Evolutionary conservation across 495 filamentous ascomycete genomes (phyloP).

Genomic region (Melanomma pulvis-pyrius): DNA sequence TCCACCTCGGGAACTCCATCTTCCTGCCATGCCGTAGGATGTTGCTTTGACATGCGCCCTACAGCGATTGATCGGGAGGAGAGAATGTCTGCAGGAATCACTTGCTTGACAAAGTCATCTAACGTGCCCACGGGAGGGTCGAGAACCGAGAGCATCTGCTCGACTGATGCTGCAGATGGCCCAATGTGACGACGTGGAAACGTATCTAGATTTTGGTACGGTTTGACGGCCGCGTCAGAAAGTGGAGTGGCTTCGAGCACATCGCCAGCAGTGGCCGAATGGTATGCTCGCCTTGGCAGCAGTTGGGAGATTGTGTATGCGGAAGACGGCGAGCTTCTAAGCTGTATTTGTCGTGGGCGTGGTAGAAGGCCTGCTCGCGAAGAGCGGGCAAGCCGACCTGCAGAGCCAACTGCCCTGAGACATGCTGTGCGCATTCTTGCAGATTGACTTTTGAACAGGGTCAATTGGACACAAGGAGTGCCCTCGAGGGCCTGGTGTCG

Average conservation of each 20-base stretch:
- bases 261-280: constrained; percentile 20
- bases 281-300: constrained; percentile 19
- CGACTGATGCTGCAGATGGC: constrained; percentile 69
- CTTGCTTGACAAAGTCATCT: constrained; percentile 87
- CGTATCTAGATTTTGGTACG: constrained; percentile 56
- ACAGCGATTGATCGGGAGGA: constrained; percentile 65
- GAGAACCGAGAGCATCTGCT: constrained; percentile 80
- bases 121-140: constrained; percentile 73
- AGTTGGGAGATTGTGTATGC: no score
- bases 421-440: constrained; percentile 21
- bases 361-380: not conserved
- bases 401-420: constrained; percentile 27
- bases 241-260: constrained; percentile 10
- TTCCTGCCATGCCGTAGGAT: not conserved
- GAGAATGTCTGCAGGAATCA: constrained; percentile 82
- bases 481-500: not conserved
- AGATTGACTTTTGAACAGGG: not conserved
- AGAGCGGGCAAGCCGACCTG: constrained; percentile 7
- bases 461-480: not conserved
- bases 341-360: not conserved
- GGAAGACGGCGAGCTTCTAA: not conserved
- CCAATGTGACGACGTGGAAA: constrained; percentile 94
- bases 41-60: not conserved
- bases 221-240: constrained; percentile 1
- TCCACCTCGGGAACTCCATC: constrained; percentile 62